A percentile compares a stretch with the other conserved stretches of the same genome.
These are phyloP conservation scores for Williopsis jadinii DNA, from an alignment of 1,139 yeast genomes.

Conservation along the genomic window DNA sequence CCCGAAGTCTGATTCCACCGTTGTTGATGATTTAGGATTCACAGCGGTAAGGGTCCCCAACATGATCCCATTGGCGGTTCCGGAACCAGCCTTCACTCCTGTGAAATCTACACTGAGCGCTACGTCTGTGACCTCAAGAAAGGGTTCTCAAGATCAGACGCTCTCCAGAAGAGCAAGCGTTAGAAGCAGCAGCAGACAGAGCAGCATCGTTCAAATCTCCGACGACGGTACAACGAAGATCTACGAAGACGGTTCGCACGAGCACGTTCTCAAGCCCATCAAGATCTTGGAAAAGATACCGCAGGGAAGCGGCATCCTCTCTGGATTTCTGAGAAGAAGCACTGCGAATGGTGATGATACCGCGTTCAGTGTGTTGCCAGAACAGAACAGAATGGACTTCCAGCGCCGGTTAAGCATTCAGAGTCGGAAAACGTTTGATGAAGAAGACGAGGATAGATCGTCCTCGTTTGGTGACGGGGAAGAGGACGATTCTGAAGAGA, in stretches of 20 bases:
- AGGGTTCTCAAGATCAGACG: not conserved
- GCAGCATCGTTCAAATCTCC: not conserved
- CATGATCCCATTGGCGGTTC: not conserved
- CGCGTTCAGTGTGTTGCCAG: constrained; percentile 32
- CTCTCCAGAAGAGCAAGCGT: not conserved
- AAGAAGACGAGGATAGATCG: constrained; percentile 9
- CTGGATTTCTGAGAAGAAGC: constrained; percentile 22
- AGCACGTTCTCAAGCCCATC: constrained; percentile 25
- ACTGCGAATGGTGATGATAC: constrained; percentile 18
- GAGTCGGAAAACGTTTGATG: constrained; percentile 21
- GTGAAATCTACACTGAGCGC: not conserved
- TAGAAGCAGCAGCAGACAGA: not conserved
- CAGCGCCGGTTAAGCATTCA: constrained; percentile 31
- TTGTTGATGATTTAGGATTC: not conserved
- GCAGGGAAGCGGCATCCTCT: constrained; percentile 21
- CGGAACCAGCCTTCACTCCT: not conserved
- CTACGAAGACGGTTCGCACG: constrained; percentile 30
- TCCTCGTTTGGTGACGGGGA: not conserved
- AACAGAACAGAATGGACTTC: constrained; percentile 29
- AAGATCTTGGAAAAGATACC: constrained; percentile 27
- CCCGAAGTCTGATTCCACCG: not conserved
- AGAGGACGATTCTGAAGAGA: constrained; percentile 1
- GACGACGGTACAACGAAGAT: constrained; percentile 26
- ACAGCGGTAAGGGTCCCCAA: no score
- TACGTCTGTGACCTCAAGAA: not conserved